A percentile compares a stretch with the other conserved stretches of the same genome.
Evolutionary conservation across 1,139 yeast species (phyloP).

Genomic region (Keqinozyma sinolaborantium): DNA sequence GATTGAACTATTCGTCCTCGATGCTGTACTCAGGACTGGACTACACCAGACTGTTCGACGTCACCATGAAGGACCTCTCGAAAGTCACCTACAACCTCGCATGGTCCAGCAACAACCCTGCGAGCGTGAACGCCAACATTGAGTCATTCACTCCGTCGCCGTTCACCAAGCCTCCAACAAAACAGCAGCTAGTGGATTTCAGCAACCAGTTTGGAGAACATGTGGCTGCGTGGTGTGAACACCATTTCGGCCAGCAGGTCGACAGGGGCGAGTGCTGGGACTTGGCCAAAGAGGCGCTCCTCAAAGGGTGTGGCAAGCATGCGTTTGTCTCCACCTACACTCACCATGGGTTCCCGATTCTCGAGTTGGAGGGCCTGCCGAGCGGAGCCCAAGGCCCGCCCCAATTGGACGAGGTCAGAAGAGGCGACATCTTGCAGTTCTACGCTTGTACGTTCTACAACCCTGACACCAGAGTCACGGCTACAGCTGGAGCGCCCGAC

Average conservation of each 20-base stretch:
- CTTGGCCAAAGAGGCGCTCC: constrained; percentile 61
- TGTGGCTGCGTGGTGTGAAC: constrained; percentile 65
- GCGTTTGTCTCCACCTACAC: constrained; percentile 57
- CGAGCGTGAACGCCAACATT: constrained; percentile 21
- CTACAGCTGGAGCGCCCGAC: constrained; percentile 56
- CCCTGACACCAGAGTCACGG: constrained; percentile 20
- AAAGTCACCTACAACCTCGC: constrained; percentile 40
- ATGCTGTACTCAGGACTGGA: not conserved
- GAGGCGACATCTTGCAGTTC: constrained; percentile 43
- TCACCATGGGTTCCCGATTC: constrained; percentile 58
- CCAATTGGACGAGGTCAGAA: constrained; percentile 33
- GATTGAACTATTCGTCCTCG: constrained; percentile 33
- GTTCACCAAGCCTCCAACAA: constrained; percentile 28
- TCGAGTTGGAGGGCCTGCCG: constrained; percentile 28
- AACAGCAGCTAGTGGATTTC: constrained; percentile 34
- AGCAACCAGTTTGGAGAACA: constrained; percentile 47
- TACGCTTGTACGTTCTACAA: constrained; percentile 40
- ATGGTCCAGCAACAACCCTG: constrained; percentile 37
- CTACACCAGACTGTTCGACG: constrained; percentile 20
- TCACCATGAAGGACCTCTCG: constrained; percentile 52
- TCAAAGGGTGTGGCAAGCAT: constrained; percentile 56
- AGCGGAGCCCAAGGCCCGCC: constrained; percentile 15
- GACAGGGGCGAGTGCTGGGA: constrained; percentile 84
- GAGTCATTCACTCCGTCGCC: constrained; percentile 52
- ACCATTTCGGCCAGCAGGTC: constrained; percentile 49